A percentile compares a stretch with the other conserved stretches of the same genome.
Conservation (phyloP, 768 basidiomycete species). For the Hortiboletus flavorubellus region DNA sequence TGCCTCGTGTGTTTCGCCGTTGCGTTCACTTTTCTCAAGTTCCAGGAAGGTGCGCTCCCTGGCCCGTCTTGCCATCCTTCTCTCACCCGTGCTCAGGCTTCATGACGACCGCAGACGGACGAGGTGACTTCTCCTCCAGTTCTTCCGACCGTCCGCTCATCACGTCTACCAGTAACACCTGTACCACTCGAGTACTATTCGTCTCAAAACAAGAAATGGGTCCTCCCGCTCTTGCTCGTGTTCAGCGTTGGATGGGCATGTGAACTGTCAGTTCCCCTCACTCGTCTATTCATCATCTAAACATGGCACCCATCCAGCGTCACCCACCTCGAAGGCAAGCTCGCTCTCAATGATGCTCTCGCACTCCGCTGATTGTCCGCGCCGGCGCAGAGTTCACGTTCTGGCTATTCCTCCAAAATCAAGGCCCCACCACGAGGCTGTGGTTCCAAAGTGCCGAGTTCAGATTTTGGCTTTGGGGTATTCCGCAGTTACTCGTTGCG, state of each 20-base stretch:
- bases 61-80: not conserved
- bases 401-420: conserved; percentile 80
- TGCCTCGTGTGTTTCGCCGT: conserved; percentile 63
- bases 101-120: conserved; percentile 6
- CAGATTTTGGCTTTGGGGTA: conserved; percentile 66
- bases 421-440: conserved; percentile 62
- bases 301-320: conserved; percentile 39
- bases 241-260: conserved; percentile 74
- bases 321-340: conserved; percentile 76
- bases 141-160: conserved; percentile 3
- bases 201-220: conserved; percentile 42
- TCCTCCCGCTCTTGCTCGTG: conserved; percentile 68
- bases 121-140: conserved; percentile 6
- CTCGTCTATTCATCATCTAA: conserved; percentile 2
- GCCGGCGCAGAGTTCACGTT: conserved; percentile 62
- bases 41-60: conserved; percentile 56
- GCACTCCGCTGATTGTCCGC: conserved; percentile 2
- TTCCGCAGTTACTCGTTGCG: not conserved
- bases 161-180: conserved; percentile 45
- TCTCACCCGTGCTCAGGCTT: conserved; percentile 16
- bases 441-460: conserved; percentile 87
- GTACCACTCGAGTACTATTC: conserved; percentile 54
- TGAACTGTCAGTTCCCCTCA: conserved; percentile 51
- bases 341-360: not conserved
- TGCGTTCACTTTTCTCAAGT: conserved; percentile 63